Conservation (phyloP, 306 rosid species). For the Dalbergia cultrata region DNA sequence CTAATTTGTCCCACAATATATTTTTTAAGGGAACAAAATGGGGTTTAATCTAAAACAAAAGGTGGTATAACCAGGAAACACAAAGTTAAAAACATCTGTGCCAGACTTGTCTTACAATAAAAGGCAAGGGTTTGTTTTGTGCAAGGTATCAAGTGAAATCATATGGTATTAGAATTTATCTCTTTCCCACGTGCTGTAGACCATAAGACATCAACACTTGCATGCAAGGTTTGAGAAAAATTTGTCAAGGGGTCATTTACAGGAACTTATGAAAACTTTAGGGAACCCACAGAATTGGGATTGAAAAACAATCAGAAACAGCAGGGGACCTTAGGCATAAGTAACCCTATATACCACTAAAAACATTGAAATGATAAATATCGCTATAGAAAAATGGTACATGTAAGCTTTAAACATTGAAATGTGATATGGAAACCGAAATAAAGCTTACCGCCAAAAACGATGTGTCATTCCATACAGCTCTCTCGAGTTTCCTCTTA, state of each 20-base stretch:
- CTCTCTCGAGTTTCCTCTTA: constrained; percentile 92
- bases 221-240: background rate
- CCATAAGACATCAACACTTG: background rate
- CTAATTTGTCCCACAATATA: too few species aligned
- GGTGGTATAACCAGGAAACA: background rate
- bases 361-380: too few species aligned
- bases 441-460: constrained; percentile 80
- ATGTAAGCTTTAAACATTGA: constrained; percentile 2
- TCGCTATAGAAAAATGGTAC: background rate
- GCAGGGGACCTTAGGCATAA: too few species aligned
- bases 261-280: too few species aligned
- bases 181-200: too few species aligned
- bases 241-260: too few species aligned
- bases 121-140: background rate
- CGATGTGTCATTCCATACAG: constrained; percentile 93
- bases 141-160: background rate
- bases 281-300: too few species aligned
- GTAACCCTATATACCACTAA: too few species aligned
- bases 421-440: background rate
- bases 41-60: background rate
- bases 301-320: too few species aligned
- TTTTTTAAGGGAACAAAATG: too few species aligned
- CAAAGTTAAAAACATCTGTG: background rate
- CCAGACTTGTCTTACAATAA: background rate
- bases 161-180: background rate